Conservation (phyloP, 805 yeast species). For the Ogataea wickerhamii region DNA sequence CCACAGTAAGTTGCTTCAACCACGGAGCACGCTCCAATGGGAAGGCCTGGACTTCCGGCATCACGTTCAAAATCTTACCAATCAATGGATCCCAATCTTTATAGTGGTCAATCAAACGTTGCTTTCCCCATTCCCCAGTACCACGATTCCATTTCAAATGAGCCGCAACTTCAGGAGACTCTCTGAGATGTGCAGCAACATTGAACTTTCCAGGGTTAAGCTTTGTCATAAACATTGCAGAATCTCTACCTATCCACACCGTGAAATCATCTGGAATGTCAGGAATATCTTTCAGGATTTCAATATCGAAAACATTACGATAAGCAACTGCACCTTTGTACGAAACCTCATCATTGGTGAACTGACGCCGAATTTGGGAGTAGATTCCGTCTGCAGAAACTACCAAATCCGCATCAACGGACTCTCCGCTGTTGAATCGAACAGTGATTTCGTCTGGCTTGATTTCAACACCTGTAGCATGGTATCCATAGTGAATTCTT, state of each 20-base stretch:
- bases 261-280: constrained; percentile 11
- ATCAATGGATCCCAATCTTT: constrained; percentile 3
- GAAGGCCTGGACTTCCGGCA: constrained; percentile 1
- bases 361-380: constrained; percentile 12
- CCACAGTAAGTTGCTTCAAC: not conserved
- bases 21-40: constrained; percentile 2
- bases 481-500: constrained; percentile 7
- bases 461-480: constrained; percentile 2
- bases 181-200: constrained; percentile 1
- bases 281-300: constrained; percentile 3
- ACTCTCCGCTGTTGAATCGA: constrained; percentile 1
- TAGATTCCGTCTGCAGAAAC: constrained; percentile 16
- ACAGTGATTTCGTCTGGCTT: not conserved
- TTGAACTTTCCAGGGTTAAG: not conserved
- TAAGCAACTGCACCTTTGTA: constrained; percentile 15
- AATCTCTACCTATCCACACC: constrained; percentile 1
- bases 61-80: not conserved
- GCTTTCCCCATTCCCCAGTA: constrained; percentile 2
- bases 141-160: not conserved
- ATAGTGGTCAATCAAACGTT: constrained; percentile 1
- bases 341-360: constrained; percentile 1
- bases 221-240: constrained; percentile 1
- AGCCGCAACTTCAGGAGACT: not conserved
- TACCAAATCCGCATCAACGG: constrained; percentile 8
- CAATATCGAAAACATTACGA: constrained; percentile 10